Percentiles rank a stretch among this genome's conserved stretches.
phyloP scores from a whole-genome alignment of 768 basidiomycete genomes.

The Suillus weaverae region DNA sequence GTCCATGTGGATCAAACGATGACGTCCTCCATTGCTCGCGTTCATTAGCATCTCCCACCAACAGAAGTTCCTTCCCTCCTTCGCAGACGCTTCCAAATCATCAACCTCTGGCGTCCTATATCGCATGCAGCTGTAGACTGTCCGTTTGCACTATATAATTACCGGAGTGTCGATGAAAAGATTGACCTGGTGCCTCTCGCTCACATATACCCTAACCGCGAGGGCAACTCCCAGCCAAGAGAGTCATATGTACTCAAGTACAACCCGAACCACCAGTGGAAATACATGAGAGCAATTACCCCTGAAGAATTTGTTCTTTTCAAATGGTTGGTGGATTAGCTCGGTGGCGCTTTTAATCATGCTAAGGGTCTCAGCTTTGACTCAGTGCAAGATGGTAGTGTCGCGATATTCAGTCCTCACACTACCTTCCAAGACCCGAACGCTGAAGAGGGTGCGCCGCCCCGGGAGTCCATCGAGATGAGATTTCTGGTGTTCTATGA shows the following conservation, averaged over 20 bases:
- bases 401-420: conserved; percentile 33
- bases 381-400: conserved; percentile 36
- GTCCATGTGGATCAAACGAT: conserved; percentile 51
- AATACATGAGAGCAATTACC: conserved; percentile 43
- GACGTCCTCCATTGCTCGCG: conserved; percentile 39
- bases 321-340: conserved; percentile 39
- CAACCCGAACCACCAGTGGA: conserved; percentile 44
- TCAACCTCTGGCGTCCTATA: conserved; percentile 58
- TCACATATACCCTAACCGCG: conserved; percentile 41
- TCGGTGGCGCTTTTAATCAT: neutral
- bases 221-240: conserved; percentile 24
- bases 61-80: conserved; percentile 41
- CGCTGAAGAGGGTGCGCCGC: conserved; percentile 29
- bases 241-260: conserved; percentile 42
- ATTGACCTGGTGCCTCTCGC: conserved; percentile 39
- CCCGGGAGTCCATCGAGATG: conserved; percentile 36
- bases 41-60: conserved; percentile 42
- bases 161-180: conserved; percentile 37
- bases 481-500: conserved; percentile 18
- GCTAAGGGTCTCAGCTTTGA: conserved; percentile 27
- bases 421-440: conserved; percentile 36
- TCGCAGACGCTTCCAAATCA: conserved; percentile 48
- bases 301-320: conserved; percentile 46
- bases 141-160: conserved; percentile 51
- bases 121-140: conserved; percentile 43